Conservation (phyloP, 805 yeast species). For the Yarrowia deformans region DNA sequence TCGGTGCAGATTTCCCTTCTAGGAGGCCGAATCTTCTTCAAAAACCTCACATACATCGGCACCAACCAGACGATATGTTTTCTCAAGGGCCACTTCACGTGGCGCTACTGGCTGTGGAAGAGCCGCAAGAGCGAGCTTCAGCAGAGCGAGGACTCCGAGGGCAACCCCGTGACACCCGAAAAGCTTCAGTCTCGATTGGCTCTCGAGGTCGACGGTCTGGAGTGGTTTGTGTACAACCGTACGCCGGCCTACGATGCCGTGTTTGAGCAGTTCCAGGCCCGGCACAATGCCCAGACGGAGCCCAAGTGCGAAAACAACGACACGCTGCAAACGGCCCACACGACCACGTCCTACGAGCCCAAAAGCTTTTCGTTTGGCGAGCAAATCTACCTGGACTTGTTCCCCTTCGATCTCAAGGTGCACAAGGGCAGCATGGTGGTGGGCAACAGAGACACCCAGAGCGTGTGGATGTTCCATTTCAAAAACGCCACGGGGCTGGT, state of each 20-base stretch:
- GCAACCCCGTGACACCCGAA: slow-evolving; percentile 40
- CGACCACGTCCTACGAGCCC: slow-evolving; percentile 13
- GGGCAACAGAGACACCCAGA: slow-evolving; percentile 82
- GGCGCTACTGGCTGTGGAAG: slow-evolving; percentile 85
- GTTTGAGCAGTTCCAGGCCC: slow-evolving; percentile 44
- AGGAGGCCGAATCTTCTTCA: slow-evolving; percentile 83
- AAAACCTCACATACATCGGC: slow-evolving; percentile 76
- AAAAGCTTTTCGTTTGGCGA: slow-evolving; percentile 41
- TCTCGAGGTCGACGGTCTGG: slow-evolving; percentile 76
- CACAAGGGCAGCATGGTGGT: slow-evolving; percentile 74
- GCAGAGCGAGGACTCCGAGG: slow-evolving; percentile 40
- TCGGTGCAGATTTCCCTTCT: slow-evolving; percentile 77
- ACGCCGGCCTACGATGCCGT: slow-evolving; percentile 76
- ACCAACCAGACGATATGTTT: slow-evolving; percentile 74
- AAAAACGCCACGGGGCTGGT: slow-evolving; percentile 61
- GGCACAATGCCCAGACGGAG: not conserved
- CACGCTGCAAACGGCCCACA: slow-evolving; percentile 8
- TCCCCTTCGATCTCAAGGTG: slow-evolving; percentile 71
- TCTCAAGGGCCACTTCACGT: slow-evolving; percentile 76
- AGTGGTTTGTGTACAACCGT: slow-evolving; percentile 82
- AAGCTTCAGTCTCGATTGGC: slow-evolving; percentile 46
- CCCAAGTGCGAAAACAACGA: slow-evolving; percentile 23
- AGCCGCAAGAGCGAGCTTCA: slow-evolving; percentile 52
- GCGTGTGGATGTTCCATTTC: slow-evolving; percentile 69
- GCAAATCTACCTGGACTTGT: slow-evolving; percentile 46